phyloP scores from a whole-genome alignment of 2,329 filamentous ascomycete genomes.

The Huntiella omanensis region DNA sequence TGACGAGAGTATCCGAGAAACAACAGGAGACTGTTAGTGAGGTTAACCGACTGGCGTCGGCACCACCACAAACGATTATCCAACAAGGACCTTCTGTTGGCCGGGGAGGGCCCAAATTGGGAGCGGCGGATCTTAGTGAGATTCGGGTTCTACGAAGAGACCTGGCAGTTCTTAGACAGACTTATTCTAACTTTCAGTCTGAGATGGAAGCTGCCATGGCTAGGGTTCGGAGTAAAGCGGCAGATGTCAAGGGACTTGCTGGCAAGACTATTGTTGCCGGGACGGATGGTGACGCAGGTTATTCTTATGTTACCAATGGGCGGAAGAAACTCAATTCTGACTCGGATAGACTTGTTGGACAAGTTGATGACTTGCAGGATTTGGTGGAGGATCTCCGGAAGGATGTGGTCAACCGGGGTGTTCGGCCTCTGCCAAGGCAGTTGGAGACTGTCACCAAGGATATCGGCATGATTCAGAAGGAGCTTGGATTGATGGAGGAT shows the following conservation, averaged over 20 bases:
- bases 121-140: constrained; percentile 50
- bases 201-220: constrained; percentile 82
- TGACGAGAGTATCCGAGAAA: constrained; percentile 75
- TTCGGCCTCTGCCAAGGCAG: constrained; percentile 76
- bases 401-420: constrained; percentile 83
- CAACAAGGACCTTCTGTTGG: constrained; percentile 8
- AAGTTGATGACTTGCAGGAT: constrained; percentile 95
- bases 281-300: constrained; percentile 60
- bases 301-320: constrained; percentile 65
- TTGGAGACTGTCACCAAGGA: constrained; percentile 81
- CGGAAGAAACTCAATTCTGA: constrained; percentile 76
- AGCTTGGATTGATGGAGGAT: constrained; percentile 86
- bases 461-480: constrained; percentile 59
- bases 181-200: constrained; percentile 76
- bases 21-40: constrained; percentile 83
- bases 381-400: constrained; percentile 91
- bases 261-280: constrained; percentile 51
- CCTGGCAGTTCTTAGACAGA: constrained; percentile 78
- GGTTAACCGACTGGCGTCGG: constrained; percentile 42
- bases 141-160: constrained; percentile 71
- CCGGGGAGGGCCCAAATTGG: constrained; percentile 23
- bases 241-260: constrained; percentile 58
- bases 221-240: constrained; percentile 61
- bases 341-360: constrained; percentile 74
- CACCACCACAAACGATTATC: constrained; percentile 22